These are phyloP conservation scores for Cladobotryum mycophilum DNA, from an alignment of 2,329 filamentous ascomycete genomes.

Conservation along the genomic window DNA sequence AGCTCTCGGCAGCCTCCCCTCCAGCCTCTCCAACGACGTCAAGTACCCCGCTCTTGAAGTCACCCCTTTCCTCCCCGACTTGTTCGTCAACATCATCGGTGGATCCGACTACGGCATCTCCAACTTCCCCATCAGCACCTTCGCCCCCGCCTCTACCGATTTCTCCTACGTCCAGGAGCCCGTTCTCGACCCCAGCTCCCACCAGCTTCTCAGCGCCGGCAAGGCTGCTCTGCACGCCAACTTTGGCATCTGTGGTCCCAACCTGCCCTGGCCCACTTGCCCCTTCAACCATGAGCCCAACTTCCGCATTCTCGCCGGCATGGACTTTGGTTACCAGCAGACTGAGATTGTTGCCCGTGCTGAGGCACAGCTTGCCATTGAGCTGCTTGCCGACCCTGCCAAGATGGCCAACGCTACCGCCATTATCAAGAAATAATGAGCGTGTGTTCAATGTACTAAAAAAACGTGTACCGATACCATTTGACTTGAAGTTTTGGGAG, in stretches of 20 bases:
- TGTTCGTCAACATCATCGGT: constrained; percentile 6
- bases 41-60: constrained; percentile 14
- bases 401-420: constrained; percentile 7
- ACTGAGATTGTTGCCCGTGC: constrained; percentile 14
- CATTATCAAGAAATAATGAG: constrained; percentile 1
- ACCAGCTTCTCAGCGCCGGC: constrained; percentile 7
- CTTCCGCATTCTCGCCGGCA: constrained; percentile 7
- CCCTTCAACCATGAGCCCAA: constrained; percentile 16
- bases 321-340: constrained; percentile 13
- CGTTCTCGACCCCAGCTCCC: constrained; percentile 7
- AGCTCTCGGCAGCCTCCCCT: constrained; percentile 7
- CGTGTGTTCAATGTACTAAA: too few species aligned
- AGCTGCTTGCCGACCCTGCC: constrained; percentile 7
- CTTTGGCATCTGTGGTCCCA: constrained; percentile 12
- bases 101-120: constrained; percentile 8
- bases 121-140: constrained; percentile 7
- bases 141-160: constrained; percentile 14
- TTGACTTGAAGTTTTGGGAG: too few species aligned
- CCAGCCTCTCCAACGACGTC: constrained; percentile 11
- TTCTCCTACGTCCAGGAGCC: constrained; percentile 14
- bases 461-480: too few species aligned
- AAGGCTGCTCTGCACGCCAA: constrained; percentile 13
- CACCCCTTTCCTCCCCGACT: constrained; percentile 7
- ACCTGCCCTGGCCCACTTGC: constrained; percentile 1
- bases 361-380: constrained; percentile 11